Evolutionary conservation across 768 basidiomycete species (phyloP).

Genomic region (Suillus alpinus): DNA sequence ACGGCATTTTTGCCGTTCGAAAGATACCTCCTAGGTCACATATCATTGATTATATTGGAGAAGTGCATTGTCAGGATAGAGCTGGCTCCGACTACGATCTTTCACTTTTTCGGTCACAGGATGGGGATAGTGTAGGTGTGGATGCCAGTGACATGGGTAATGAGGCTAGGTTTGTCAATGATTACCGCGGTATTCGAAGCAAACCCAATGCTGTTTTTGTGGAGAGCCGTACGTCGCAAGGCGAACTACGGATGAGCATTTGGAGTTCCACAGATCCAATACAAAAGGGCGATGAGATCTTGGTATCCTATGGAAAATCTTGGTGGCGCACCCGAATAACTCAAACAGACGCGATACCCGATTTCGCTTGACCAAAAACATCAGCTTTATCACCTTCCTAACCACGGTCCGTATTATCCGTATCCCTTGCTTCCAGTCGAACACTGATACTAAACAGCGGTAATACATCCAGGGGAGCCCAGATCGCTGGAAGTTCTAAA

Average conservation of each 20-base stretch:
- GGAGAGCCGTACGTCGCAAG: conserved; percentile 49
- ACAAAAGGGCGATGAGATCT: conserved; percentile 77
- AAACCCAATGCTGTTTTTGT: conserved; percentile 72
- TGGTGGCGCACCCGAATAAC: conserved; percentile 61
- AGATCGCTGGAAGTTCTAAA: background rate
- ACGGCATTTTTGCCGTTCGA: conserved; percentile 75
- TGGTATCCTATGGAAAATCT: conserved; percentile 85
- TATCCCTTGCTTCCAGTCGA: background rate
- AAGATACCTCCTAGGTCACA: conserved; percentile 65
- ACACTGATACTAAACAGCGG: background rate
- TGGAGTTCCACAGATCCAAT: conserved; percentile 62
- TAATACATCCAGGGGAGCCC: background rate
- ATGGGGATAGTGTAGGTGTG: conserved; percentile 65
- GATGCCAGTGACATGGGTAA: conserved; percentile 80
- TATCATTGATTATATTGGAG: conserved; percentile 80
- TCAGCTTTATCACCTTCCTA: background rate
- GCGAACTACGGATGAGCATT: conserved; percentile 75
- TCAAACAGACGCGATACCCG: background rate
- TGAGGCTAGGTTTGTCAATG: conserved; percentile 87
- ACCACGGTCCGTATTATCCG: background rate
- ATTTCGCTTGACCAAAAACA: background rate
- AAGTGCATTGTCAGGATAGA: conserved; percentile 78
- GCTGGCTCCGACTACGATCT: conserved; percentile 84
- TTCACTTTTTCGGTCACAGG: conserved; percentile 61
- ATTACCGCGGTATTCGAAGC: conserved; percentile 74